These are phyloP conservation scores for Bacidia gigantensis DNA, from an alignment of 495 filamentous ascomycete species.

Conservation along the genomic window DNA sequence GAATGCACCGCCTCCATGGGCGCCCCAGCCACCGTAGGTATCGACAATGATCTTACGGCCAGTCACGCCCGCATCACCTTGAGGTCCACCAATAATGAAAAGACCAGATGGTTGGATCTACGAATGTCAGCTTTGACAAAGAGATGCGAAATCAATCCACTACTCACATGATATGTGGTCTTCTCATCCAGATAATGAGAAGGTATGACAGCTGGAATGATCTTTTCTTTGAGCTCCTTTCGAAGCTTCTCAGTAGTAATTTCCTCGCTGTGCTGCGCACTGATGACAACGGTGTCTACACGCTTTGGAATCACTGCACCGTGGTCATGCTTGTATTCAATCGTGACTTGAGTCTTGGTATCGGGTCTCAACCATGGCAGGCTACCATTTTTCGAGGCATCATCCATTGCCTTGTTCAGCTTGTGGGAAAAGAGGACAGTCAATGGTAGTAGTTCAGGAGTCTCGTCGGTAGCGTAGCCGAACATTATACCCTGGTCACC, in stretches of 20 bases:
- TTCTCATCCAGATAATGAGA: constrained; percentile 80
- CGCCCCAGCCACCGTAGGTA: constrained; percentile 99
- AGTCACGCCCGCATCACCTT: constrained; percentile 97
- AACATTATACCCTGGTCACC: constrained; percentile 99
- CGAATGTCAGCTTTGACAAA: constrained; percentile 18
- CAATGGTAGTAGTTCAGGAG: constrained; percentile 88
- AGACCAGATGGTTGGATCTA: constrained; percentile 93
- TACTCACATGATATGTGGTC: constrained; percentile 79
- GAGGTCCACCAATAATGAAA: constrained; percentile 97
- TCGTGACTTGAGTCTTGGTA: constrained; percentile 98
- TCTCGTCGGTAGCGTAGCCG: constrained; percentile 98
- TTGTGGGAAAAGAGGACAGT: constrained; percentile 88
- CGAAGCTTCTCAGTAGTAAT: constrained; percentile 88
- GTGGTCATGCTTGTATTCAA: constrained; percentile 94
- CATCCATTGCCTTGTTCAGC: constrained; percentile 85
- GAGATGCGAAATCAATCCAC: neutral
- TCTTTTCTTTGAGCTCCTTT: constrained; percentile 93
- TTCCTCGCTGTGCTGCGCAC: constrained; percentile 79
- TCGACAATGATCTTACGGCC: constrained; percentile 99
- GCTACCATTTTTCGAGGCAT: constrained; percentile 70
- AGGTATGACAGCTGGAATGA: constrained; percentile 87
- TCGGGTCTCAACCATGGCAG: constrained; percentile 93
- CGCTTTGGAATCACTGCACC: constrained; percentile 84
- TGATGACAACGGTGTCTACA: constrained; percentile 94
- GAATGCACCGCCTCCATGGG: constrained; percentile 99